Percentiles rank a stretch among this genome's conserved stretches.
Conservation (phyloP, 2,329 filamentous ascomycete genomes). For the Botrytis porri region DNA sequence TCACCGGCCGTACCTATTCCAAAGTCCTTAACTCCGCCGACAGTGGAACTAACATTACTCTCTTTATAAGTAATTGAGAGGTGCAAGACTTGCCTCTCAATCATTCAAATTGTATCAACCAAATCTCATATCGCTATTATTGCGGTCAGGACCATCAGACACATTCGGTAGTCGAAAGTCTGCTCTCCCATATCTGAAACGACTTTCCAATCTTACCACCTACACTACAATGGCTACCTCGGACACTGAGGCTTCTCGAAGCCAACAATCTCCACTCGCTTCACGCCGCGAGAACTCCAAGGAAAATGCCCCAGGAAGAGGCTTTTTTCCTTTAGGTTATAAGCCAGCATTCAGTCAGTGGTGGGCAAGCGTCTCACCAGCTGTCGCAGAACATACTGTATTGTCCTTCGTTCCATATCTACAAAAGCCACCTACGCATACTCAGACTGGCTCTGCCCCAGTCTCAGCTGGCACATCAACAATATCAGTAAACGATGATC, state of each 20-base stretch:
- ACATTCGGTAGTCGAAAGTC: conserved; percentile 33
- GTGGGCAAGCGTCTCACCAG: conserved; percentile 85
- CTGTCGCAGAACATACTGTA: conserved; percentile 82
- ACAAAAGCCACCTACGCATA: conserved; percentile 57
- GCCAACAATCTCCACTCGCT: conserved; percentile 48
- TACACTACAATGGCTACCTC: conserved; percentile 38
- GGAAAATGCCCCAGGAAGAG: conserved; percentile 32
- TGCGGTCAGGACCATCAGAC: conserved; percentile 35
- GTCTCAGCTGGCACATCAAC: conserved; percentile 43
- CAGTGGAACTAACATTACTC: conserved; percentile 17
- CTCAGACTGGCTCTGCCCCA: conserved; percentile 54
- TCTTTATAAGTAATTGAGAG: conserved; percentile 27
- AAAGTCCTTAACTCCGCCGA: conserved; percentile 17
- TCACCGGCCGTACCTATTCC: neutral
- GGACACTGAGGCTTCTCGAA: conserved; percentile 37
- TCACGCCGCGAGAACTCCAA: conserved; percentile 46
- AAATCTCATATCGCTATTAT: conserved; percentile 35
- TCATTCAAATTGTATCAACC: conserved; percentile 39
- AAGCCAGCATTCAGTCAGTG: conserved; percentile 91
- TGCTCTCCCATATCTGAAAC: conserved; percentile 29
- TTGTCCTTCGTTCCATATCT: conserved; percentile 83
- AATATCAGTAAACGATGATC: conserved; percentile 38
- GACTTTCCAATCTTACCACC: conserved; percentile 33
- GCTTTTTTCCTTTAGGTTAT: conserved; percentile 82
- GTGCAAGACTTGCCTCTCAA: conserved; percentile 28